Base-by-base conservation (phyloP, 2,329 filamentous ascomycete genomes). In the Alternaria tenuissima region DNA sequence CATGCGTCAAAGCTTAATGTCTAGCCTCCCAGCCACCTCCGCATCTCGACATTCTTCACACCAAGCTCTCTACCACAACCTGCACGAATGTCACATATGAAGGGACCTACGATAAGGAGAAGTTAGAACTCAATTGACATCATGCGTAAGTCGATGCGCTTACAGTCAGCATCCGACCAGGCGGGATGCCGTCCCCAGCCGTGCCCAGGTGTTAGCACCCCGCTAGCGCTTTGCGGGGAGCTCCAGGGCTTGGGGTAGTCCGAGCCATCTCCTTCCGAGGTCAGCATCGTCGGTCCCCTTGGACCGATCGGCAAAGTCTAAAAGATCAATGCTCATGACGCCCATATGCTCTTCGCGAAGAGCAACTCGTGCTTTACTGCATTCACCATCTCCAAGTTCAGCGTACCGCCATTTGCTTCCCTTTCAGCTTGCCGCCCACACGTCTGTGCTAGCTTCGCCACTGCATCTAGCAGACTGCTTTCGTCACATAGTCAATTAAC, bases 171-270 rank as follows among this genome's bases (percentile, higher is more conserved):
- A 34, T n/a, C 43, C 41, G 26, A 16, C 14, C 43, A 28, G 26
- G 28, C 39, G 39, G 24, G 39, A 43, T 43, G 44, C 30, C 14
- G n/a, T 34, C 22, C 52, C 52, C n/a, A 39, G 44, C 49, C 18
- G 34, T 41, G 57, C 18, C 18, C 38, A 39, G 38, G 38, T 20
- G 38, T 32, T 60, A 60, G 57, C 28, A 55, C 47, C 53, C 53
- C 53, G 41, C 57, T 60, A 57, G 57, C 48, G 57, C 53, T 20
- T 52, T 60, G 53, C 53, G 57, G 57, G 36, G 36, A 11, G 34
- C 34, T 8, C 16, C 16, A n/a, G 46, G 46, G 57, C 39, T 42
- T 43, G 57, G 39, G 34, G 39, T 52, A 38, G 39, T 24, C 57
- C 44, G 46, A 52, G 39, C 53, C 34, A 52, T 41, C 34, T 56